Evolutionary conservation across 148 eudicot species (phyloP).

Genomic region (Drosera capensis): DNA sequence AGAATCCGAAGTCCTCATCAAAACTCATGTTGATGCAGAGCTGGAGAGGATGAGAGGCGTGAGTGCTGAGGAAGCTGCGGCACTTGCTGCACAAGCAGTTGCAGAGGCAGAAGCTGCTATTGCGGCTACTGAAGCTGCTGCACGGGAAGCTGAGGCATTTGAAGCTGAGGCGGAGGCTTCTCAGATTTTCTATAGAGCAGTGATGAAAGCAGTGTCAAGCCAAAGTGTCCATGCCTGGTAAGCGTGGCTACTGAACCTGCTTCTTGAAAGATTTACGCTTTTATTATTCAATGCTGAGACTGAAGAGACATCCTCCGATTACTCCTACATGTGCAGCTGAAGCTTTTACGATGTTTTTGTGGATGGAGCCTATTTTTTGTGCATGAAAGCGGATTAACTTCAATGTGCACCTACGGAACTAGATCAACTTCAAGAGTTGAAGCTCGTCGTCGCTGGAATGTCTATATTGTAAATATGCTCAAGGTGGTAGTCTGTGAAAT

Average conservation of each 20-base stretch:
- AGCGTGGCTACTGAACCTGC: background rate
- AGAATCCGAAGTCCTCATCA: constrained; percentile 26
- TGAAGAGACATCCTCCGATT: background rate
- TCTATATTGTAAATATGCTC: background rate
- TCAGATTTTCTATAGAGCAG: constrained; percentile 44
- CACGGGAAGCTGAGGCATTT: constrained; percentile 73
- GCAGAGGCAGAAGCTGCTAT: constrained; percentile 94
- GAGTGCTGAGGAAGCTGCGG: constrained; percentile 66
- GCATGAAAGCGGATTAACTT: background rate
- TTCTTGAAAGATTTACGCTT: too few relatives aligned
- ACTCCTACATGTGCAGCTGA: background rate
- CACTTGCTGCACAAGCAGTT: constrained; percentile 66
- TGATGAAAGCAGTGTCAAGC: constrained; percentile 32
- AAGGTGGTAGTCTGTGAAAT: background rate
- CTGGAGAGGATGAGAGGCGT: constrained; percentile 63
- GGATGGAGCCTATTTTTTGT: background rate
- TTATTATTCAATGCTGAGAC: background rate
- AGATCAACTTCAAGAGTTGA: background rate
- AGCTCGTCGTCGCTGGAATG: background rate
- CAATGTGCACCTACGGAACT: too few relatives aligned
- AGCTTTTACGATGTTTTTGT: background rate
- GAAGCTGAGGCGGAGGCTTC: constrained; percentile 79
- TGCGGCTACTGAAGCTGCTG: constrained; percentile 74
- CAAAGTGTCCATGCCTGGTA: constrained; percentile 32
- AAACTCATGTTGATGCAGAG: constrained; percentile 48